Evolutionary conservation across 225 moss, liverwort and hornwort species (phyloP), one percentile per base, ranked within the genome.

Genomic region (Sphagnum contortum): DNA sequence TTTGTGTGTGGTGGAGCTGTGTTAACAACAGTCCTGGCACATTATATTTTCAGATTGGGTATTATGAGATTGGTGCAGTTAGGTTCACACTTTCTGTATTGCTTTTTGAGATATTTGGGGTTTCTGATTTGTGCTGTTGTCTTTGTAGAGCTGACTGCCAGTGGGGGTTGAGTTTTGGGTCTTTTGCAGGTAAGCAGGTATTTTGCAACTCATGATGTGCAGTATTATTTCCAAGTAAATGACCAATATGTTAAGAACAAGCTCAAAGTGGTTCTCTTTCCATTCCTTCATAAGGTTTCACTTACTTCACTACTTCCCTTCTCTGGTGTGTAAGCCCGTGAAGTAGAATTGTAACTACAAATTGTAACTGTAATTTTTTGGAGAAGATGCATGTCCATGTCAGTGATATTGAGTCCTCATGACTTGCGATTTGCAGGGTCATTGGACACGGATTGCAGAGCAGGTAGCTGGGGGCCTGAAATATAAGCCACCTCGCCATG

Each of bases 401-500:
- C 29, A 29, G 29, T 29, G 29, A 29, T 29, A 29, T 29, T 29
- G 29, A 29, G 29, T 29, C 29, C 29, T 29, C 29, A 29, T 29
- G 1, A 29, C 29, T 29, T 29, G 29, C 29, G 1, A 29, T 29
- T 29, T 52, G 6, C 78, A 96, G 93, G 93, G 93, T 44, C 91
- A 98, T 81, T 93, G 93, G 93, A 91, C 98, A 55, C 85, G 93
- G 76, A 93, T 98, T 72, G 91, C 93, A 57, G 98, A 98, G 77
- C 93, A 98, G 29, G 81, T 98, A 69, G 93, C 91, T 57, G 93
- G 98, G 44, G 91, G 98, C 48, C 83, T 98, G 63, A 98, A 88
- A 14, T 93, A 98, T 46, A 98, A 91, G 72, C 93, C 93, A 72
- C 98, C 93, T 64, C 83, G 93, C 53, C 89, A 91, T 71, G 98